Conservation (phyloP, 805 yeast genomes). For the Sugiyamaella floridensis region DNA sequence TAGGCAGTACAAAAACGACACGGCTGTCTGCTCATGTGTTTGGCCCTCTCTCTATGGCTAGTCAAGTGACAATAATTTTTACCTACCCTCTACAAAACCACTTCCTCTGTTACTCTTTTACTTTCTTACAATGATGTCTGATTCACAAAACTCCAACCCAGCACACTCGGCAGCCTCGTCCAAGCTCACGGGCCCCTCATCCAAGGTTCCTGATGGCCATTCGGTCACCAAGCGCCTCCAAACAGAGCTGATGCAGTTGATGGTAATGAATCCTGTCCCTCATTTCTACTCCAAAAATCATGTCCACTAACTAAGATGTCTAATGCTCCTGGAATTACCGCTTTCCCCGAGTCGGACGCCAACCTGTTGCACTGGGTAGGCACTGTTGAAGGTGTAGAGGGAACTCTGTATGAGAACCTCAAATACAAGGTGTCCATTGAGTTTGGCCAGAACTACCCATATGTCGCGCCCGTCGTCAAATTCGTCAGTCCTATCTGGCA, state of each 20-base stretch:
- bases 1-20: background rate
- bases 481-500: slow-evolving; percentile 59
- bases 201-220: slow-evolving; percentile 34
- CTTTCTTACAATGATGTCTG: slow-evolving; percentile 1
- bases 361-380: slow-evolving; percentile 53
- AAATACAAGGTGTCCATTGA: slow-evolving; percentile 44
- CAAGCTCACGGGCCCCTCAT: slow-evolving; percentile 2
- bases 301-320: slow-evolving; percentile 31
- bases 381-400: slow-evolving; percentile 50
- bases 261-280: slow-evolving; percentile 26
- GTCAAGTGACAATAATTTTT: background rate
- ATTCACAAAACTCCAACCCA: slow-evolving; percentile 16
- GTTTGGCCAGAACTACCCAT: slow-evolving; percentile 54
- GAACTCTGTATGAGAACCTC: slow-evolving; percentile 49
- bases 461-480: slow-evolving; percentile 47
- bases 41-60: background rate
- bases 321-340: slow-evolving; percentile 44
- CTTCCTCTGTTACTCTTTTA: background rate
- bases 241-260: slow-evolving; percentile 46
- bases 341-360: slow-evolving; percentile 48
- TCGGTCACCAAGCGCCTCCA: slow-evolving; percentile 46
- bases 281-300: background rate
- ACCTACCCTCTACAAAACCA: background rate
- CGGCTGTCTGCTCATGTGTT: background rate
- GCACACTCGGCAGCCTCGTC: background rate